Evolutionary conservation across 768 basidiomycete species (phyloP).

Genomic region (Suillus fuscotomentosus): DNA sequence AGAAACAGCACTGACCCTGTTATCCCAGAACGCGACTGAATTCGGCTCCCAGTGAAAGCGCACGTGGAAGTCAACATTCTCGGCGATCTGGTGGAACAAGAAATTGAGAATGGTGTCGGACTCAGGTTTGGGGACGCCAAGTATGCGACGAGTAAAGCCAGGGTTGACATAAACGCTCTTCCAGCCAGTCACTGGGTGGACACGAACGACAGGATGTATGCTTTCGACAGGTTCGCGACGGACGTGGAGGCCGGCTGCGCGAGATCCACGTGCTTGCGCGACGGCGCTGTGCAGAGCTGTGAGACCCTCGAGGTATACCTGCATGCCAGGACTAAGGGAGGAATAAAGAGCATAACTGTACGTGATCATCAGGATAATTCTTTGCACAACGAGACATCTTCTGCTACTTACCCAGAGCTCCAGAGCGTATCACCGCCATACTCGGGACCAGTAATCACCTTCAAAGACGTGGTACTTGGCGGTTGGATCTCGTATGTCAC

Average conservation of each 20-base stretch:
- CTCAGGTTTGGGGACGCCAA: constrained; percentile 79
- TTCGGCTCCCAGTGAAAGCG: constrained; percentile 77
- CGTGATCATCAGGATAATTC: constrained; percentile 8
- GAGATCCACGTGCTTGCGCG: constrained; percentile 76
- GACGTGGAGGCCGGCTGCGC: constrained; percentile 66
- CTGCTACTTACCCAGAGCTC: constrained; percentile 64
- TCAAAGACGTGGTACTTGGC: constrained; percentile 77
- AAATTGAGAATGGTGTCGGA: constrained; percentile 72
- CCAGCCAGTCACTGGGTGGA: constrained; percentile 83
- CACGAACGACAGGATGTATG: constrained; percentile 78
- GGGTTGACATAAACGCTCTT: constrained; percentile 84
- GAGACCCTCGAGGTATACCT: constrained; percentile 73
- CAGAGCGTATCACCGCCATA: constrained; percentile 79
- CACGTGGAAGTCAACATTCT: constrained; percentile 72
- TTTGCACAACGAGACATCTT: not conserved
- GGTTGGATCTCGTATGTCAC: constrained; percentile 81
- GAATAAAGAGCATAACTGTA: constrained; percentile 80
- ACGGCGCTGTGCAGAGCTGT: constrained; percentile 74
- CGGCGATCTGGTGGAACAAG: constrained; percentile 68
- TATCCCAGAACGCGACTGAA: constrained; percentile 86
- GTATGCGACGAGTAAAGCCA: constrained; percentile 77
- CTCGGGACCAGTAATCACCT: constrained; percentile 67
- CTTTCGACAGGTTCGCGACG: constrained; percentile 68
- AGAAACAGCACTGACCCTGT: constrained; percentile 50
- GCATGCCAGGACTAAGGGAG: constrained; percentile 70